Percentiles rank a stretch among this genome's conserved stretches.
Conservation (phyloP, 352 stramenopile genomes). For the Pilasporangium apinafurcum region DNA sequence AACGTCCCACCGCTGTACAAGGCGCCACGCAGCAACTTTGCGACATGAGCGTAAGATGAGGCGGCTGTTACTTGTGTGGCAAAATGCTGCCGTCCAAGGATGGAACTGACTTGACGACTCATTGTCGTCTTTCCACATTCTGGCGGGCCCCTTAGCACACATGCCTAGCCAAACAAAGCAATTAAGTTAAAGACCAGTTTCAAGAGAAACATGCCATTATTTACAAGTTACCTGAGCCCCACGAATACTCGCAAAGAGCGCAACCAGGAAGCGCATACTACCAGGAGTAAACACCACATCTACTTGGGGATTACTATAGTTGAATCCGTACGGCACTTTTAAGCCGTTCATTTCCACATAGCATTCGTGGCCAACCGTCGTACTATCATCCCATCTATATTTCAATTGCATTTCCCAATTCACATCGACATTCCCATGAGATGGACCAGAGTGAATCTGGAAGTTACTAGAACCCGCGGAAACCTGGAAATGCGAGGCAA, state of each 20-base stretch:
- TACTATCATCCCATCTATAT: constrained; percentile 52
- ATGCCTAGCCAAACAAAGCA: no score
- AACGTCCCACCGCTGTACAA: constrained; percentile 34
- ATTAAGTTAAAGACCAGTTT: no score
- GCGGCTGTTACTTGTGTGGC: constrained; percentile 1
- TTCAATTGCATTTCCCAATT: constrained; percentile 57
- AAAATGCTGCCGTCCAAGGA: constrained; percentile 44
- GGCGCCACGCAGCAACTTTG: constrained; percentile 34
- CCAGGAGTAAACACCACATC: constrained; percentile 33
- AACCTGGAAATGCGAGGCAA: constrained; percentile 23
- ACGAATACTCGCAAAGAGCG: constrained; percentile 38
- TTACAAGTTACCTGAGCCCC: constrained; percentile 15
- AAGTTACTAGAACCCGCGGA: no score
- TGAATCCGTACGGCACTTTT: constrained; percentile 57
- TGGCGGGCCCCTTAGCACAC: constrained; percentile 11
- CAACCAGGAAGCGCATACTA: constrained; percentile 44
- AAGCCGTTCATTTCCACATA: constrained; percentile 45
- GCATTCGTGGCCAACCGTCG: constrained; percentile 55
- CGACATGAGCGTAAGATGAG: constrained; percentile 15
- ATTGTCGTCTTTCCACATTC: constrained; percentile 30
- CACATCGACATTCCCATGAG: constrained; percentile 8
- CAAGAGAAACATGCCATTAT: constrained; percentile 6
- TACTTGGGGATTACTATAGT: constrained; percentile 26
- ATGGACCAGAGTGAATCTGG: neutral
- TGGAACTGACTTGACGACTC: constrained; percentile 26